Percentiles rank a stretch among this genome's conserved stretches.
Conservation (phyloP, 2,329 filamentous ascomycete genomes). For the Laburnicola sp. region DNA sequence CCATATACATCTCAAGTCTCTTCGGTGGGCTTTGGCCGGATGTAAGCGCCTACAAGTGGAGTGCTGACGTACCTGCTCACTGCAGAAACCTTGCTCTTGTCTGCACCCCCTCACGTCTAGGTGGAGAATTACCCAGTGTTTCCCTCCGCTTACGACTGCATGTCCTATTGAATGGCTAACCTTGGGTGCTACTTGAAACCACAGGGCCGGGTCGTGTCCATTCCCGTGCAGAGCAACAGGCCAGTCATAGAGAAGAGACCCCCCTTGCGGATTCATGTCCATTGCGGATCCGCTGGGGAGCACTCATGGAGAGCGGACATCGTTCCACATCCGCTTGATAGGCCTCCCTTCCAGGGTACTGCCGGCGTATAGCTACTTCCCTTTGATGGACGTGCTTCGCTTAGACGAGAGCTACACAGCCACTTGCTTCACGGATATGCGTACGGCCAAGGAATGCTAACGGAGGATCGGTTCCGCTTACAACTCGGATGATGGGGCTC, state of each 20-base stretch:
- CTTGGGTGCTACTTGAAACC: slow-evolving; percentile 17
- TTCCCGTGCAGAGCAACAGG: slow-evolving; percentile 15
- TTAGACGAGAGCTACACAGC: slow-evolving; percentile 21
- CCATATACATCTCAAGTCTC: slow-evolving; percentile 14
- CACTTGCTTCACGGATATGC: slow-evolving; percentile 29
- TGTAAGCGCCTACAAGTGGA: slow-evolving; percentile 13
- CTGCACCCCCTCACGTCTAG: neutral
- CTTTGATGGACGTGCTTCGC: slow-evolving; percentile 14
- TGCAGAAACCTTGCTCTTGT: slow-evolving; percentile 1
- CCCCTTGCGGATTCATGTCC: slow-evolving; percentile 11
- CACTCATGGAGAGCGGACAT: slow-evolving; percentile 14
- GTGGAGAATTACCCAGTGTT: neutral
- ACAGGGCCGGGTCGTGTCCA: slow-evolving; percentile 20
- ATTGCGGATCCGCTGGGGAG: slow-evolving; percentile 40
- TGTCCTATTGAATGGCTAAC: slow-evolving; percentile 23
- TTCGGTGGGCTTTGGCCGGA: no score
- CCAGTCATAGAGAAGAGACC: slow-evolving; percentile 28
- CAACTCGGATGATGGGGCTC: slow-evolving; percentile 28
- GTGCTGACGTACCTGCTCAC: neutral
- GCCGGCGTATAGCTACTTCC: slow-evolving; percentile 15
- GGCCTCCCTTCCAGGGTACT: slow-evolving; percentile 14
- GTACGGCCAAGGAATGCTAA: slow-evolving; percentile 25
- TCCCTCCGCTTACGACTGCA: slow-evolving; percentile 14
- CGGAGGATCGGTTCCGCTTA: slow-evolving; percentile 16
- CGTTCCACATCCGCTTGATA: slow-evolving; percentile 13